Conservation (phyloP, 345 rosid genomes). For the Eucalyptus victrix region DNA sequence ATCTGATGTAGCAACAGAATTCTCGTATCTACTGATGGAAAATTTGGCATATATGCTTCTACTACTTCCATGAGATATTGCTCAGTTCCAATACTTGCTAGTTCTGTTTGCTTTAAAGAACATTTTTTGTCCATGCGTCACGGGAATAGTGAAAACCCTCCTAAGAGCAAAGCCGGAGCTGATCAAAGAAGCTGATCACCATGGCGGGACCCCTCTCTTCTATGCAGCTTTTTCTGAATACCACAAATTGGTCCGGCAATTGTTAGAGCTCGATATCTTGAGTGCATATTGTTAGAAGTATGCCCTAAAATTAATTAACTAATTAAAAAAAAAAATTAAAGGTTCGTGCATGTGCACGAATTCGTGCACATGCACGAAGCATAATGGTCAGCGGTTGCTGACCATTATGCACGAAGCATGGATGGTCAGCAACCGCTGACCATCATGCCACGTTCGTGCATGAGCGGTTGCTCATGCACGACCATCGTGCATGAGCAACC, state of each 20-base stretch:
- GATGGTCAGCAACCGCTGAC: too few species aligned
- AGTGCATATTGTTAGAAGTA: too few species aligned
- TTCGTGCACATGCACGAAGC: too few species aligned
- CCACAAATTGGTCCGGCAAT: neutral
- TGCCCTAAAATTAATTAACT: too few species aligned
- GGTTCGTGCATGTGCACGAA: too few species aligned
- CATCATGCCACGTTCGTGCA: too few species aligned
- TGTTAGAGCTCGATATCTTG: neutral
- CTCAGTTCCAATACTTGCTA: neutral
- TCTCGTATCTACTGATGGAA: neutral
- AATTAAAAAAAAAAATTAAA: too few species aligned
- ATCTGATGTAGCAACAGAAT: neutral
- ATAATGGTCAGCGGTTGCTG: too few species aligned
- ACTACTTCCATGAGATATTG: neutral
- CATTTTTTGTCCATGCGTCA: neutral
- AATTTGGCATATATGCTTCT: neutral
- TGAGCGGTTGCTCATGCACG: too few species aligned
- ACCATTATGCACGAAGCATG: too few species aligned
- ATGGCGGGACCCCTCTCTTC: neutral
- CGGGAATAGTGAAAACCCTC: neutral
- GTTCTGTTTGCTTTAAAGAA: neutral
- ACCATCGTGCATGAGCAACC: too few species aligned
- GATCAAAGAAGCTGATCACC: neutral
- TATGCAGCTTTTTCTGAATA: neutral
- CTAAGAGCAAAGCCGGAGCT: neutral